Conservation (phyloP, 768 basidiomycete genomes). For the Lactarius deliciosus region DNA sequence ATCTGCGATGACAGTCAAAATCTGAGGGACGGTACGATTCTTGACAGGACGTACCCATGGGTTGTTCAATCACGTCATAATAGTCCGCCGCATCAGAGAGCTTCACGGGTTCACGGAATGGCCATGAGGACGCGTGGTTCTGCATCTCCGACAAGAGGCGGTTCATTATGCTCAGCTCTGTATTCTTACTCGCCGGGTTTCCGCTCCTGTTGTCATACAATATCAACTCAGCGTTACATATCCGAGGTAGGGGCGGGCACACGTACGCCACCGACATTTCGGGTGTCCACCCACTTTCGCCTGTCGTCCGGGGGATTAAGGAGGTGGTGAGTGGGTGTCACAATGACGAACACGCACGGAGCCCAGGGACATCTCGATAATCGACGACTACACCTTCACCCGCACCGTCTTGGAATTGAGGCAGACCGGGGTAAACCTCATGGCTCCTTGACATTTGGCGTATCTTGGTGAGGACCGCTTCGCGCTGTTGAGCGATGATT, state of each 20-base stretch:
- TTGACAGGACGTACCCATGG: constrained; percentile 73
- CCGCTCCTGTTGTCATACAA: constrained; percentile 32
- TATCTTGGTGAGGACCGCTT: constrained; percentile 87
- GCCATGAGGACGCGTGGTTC: constrained; percentile 79
- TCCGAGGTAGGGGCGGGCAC: constrained; percentile 11
- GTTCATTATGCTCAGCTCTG: constrained; percentile 68
- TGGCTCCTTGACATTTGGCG: constrained; percentile 84
- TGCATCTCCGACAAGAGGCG: constrained; percentile 77
- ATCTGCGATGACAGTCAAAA: constrained; percentile 48
- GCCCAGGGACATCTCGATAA: constrained; percentile 81
- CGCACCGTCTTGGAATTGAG: constrained; percentile 65
- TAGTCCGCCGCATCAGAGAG: constrained; percentile 82
- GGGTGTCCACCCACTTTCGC: constrained; percentile 90
- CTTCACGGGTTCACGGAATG: constrained; percentile 82
- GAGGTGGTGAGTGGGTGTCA: constrained; percentile 23
- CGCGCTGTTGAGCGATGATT: constrained; percentile 78
- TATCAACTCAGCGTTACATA: background rate
- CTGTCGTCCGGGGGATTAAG: constrained; percentile 39
- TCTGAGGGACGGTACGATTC: constrained; percentile 3
- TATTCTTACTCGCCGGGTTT: constrained; percentile 50
- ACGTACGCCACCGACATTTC: constrained; percentile 73
- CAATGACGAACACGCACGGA: constrained; percentile 52
- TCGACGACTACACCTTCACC: constrained; percentile 54
- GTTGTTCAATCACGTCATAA: constrained; percentile 81
- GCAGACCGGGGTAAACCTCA: constrained; percentile 76